Evolutionary conservation across 192 early-diverging fungal genomes (phyloP).

Genomic region (Mycoemilia scoparia): DNA sequence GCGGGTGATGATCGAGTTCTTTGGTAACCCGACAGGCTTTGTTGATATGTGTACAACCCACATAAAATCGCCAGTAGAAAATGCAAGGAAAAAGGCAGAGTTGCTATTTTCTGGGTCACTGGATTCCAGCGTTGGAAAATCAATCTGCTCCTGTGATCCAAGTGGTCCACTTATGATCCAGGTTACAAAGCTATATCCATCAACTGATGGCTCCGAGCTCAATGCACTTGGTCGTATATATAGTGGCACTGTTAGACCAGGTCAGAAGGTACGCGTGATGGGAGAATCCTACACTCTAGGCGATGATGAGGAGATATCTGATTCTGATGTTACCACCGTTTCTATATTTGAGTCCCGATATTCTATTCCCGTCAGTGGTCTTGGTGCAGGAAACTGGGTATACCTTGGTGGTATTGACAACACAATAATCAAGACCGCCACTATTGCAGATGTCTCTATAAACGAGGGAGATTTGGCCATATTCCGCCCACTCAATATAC

Average conservation of each 20-base stretch:
- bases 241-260: constrained; percentile 63
- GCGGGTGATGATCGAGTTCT: constrained; percentile 70
- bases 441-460: constrained; percentile 47
- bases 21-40: constrained; percentile 73
- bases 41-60: constrained; percentile 76
- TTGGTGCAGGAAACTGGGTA: constrained; percentile 79
- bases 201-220: constrained; percentile 67
- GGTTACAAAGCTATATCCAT: constrained; percentile 80
- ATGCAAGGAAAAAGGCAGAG: constrained; percentile 41
- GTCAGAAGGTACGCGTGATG: constrained; percentile 71
- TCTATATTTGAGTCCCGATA: constrained; percentile 71
- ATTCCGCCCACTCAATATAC: constrained; percentile 68
- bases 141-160: constrained; percentile 65
- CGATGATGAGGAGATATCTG: constrained; percentile 87
- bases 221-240: constrained; percentile 88
- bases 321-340: constrained; percentile 48
- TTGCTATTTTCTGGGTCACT: constrained; percentile 42
- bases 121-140: constrained; percentile 34
- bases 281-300: constrained; percentile 77
- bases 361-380: constrained; percentile 53
- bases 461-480: constrained; percentile 57
- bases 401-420: constrained; percentile 80
- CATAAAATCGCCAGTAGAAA: constrained; percentile 62
- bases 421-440: constrained; percentile 89
- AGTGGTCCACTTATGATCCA: constrained; percentile 87